Evolutionary conservation across 768 basidiomycete genomes (phyloP), one percentile per base, ranked within the genome.

Genomic region (Cystofilobasidium capitatum): DNA sequence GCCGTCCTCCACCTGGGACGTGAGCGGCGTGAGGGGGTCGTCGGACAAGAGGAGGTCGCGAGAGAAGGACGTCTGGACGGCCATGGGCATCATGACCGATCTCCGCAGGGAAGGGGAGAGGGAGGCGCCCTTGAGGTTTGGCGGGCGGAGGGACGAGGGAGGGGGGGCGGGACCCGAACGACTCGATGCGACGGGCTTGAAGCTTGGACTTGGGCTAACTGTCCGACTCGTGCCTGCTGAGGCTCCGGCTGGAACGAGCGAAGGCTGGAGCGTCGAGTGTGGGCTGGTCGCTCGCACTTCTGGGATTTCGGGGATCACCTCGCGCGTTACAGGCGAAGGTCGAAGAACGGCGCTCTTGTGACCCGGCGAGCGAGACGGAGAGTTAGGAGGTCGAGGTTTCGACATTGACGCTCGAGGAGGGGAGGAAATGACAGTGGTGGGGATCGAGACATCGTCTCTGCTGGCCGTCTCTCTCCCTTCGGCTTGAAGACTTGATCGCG

Each of bases 11-110:
- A 82, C 82, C 13, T 81, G 20, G 92, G 79, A 2, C 87, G 20
- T 89, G 79, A 31, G 81, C 77, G 33, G 82, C 83, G 78, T 91
- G 88, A 74, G 91, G 88, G 16, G 83, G 78, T 36, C 86, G 86
- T 74, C 91, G 88, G 72, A 87, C 0, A 77, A 64, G 13, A 78
- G 71, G 0, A 77, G 73, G 60, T 77, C 77, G 6, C 76, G 69
- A 1, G 77, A 77, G 69, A 77, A 77, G 20, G 75, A 71, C 4
- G 75, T 77, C 35, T 72, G 70, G 10, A 75, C 65, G 4, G 76
- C 47, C 22, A 49, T 49, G n/a, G 47, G 47, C 22, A 49, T 3
- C 47, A 49, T 49, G n/a, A 49, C 24, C 4, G 47, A 49, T 6
- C 47, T 22, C 6, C 47, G 47, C 9, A 49, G n/a, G 47, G 47